Evolutionary conservation across 2,329 filamentous ascomycete genomes (phyloP), one percentile per base, ranked within the genome.

Genomic region (Stagonosporopsis vannaccii): DNA sequence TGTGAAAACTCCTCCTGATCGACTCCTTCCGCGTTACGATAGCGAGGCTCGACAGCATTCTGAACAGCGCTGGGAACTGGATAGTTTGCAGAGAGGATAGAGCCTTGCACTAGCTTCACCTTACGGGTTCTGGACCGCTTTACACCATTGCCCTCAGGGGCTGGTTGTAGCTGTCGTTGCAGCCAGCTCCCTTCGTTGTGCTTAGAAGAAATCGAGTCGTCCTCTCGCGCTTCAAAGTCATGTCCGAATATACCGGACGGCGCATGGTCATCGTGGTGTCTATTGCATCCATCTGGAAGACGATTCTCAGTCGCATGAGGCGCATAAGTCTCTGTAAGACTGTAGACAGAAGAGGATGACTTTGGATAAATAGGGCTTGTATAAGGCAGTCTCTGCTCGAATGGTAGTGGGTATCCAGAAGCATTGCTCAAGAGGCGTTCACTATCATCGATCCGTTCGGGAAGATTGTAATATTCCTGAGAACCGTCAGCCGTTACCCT

Each of bases 41-140:
- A 97, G 75, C 91, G 91, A 42, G 90, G 82, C 79, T 97, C 91
- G 17, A 97, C 88, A 26, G 93, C 92, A 74, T 98, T 97, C 77
- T 95, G 91, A 76, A 98, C 96, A 63, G 94, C 93, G 75, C 91
- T 96, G 51, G 93, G 93, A 3, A 97, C 93, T 3, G 93, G 92
- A 75, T 97, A 97, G 77, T 97, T 92, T 67, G 95, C 90, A 79
- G 92, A 97, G 76, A 97, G 84, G 68, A 97, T 92, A 68, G 90
- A 92, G 70, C 93, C 93, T 79, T 97, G 92, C n/a, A 95, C 90
- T 56, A 97, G 89, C 85, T 97, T 97, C 77, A 97, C 90, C 80
- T 96, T 97, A 78, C 94, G 87, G 52, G 94, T 97, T 56, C 90
- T 90, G 81, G 91, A 95, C 65, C 93, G 90, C 79, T 92, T 92